Conservation (phyloP, 1,139 yeast genomes). For the Kodamaea fungicola region DNA sequence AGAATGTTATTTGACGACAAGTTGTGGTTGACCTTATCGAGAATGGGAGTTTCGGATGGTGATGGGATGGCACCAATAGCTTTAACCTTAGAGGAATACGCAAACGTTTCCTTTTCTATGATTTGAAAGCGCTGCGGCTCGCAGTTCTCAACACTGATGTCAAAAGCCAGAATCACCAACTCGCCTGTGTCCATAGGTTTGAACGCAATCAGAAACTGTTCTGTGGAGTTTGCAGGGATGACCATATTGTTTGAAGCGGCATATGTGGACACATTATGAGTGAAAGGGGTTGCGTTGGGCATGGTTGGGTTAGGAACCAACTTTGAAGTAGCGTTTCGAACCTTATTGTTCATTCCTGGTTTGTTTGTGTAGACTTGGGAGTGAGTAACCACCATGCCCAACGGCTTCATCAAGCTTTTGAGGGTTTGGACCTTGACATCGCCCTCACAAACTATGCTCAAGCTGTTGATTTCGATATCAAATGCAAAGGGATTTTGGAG, state of each 20-base stretch:
- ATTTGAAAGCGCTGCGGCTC: constrained; percentile 29
- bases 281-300: constrained; percentile 1
- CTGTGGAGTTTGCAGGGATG: constrained; percentile 28
- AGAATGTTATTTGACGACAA: constrained; percentile 16
- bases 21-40: constrained; percentile 19
- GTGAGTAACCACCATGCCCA: constrained; percentile 4
- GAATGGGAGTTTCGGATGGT: constrained; percentile 2
- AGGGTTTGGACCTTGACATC: constrained; percentile 28
- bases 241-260: constrained; percentile 6
- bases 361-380: neutral
- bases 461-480: constrained; percentile 59
- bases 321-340: constrained; percentile 4
- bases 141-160: constrained; percentile 28
- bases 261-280: constrained; percentile 7
- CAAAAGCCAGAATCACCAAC: constrained; percentile 29
- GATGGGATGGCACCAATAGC: constrained; percentile 2
- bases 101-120: constrained; percentile 23
- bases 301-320: neutral
- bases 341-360: constrained; percentile 5
- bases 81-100: constrained; percentile 15
- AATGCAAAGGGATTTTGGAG: constrained; percentile 82
- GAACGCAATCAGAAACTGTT: constrained; percentile 34
- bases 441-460: constrained; percentile 40
- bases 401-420: constrained; percentile 9
- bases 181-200: constrained; percentile 32